phyloP scores from a whole-genome alignment of 2,329 filamentous ascomycete species.

The Aspergillus aculeatinus region DNA sequence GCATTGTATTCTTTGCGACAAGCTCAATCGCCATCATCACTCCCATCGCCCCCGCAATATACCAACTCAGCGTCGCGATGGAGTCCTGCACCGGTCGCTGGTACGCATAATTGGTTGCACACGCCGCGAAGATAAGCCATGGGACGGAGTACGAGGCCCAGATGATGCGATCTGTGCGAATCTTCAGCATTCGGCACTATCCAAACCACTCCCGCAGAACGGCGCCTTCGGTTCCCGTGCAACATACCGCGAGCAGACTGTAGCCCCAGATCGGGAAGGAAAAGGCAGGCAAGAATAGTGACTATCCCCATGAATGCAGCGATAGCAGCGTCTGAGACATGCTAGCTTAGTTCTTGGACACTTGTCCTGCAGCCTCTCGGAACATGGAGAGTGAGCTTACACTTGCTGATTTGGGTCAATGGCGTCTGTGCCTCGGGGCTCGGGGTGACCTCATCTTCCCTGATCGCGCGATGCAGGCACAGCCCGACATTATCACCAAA shows the following conservation, averaged over 20 bases:
- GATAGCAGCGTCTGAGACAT: neutral
- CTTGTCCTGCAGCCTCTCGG: no score
- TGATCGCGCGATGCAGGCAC: neutral
- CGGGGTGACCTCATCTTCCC: neutral
- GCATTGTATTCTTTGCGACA: no score
- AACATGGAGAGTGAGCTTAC: no score
- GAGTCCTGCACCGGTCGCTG: no score
- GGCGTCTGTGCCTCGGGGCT: neutral
- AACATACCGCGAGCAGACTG: neutral
- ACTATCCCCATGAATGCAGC: neutral
- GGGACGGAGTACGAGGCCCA: neutral
- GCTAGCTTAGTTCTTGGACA: no score
- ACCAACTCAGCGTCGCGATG: no score
- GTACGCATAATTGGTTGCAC: neutral
- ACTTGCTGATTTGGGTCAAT: no score
- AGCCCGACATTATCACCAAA: conserved; percentile 7
- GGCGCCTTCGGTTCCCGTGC: no score
- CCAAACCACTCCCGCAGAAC: no score
- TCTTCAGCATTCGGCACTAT: neutral
- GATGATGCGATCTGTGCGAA: neutral
- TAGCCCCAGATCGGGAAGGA: neutral
- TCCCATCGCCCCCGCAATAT: no score
- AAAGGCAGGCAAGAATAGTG: neutral
- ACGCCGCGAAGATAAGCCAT: neutral
- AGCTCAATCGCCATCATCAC: no score